Base-by-base conservation (phyloP, 2,329 filamentous ascomycete genomes). In the Amesomyces nigricolor region DNA sequence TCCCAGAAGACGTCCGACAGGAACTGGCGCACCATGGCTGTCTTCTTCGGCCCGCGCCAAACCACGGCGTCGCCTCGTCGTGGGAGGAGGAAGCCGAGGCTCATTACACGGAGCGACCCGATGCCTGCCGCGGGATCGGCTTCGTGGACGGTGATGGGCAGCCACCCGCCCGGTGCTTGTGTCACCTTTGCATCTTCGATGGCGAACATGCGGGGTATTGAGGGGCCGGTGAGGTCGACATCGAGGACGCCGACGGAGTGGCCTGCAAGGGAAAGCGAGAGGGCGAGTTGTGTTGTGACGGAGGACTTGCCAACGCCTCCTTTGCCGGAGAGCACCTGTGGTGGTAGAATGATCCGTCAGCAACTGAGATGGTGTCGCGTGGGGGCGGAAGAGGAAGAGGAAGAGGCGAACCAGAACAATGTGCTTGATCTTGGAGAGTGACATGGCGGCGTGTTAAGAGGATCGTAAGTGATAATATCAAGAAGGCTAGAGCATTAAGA, bases 21-120 rank as follows among this genome's bases (percentile, higher is more conserved):
- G 68, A 99, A 99, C 70, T 99, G 94, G 40, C 91, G 85, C 56
- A 99, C 90, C 94, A 99, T 99, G 49, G 94, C 94, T 4, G 94
- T 99, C 75, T 99, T 99, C 74, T 99, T 99, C 2, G 94, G 94
- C 0, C 94, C 94, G 51, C 94, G 83, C 94, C 94, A 99, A 39
- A 99, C 94, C 0, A 99, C 91, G 0, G 94, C 92, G 65, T 96
- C 91, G 59, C 88, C 89, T 64, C 92, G 79, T 58, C 85, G 82
- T 3, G 86, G 85, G 5, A 99, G 79, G 6, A 99, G 80, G 66
- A 99, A 97, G 2, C 91, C 94, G 1, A 99, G 78, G 53, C 90
- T 96, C 88, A 97, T 96, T 70, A 90, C 94, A 58, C 83, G 80
- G 9, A 92, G 76, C 35, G 84, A 76, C 1, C 88, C 88, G 22